phyloP scores from a whole-genome alignment of 805 yeast species.

The Sugiyamaella boreocaroliniensis region DNA sequence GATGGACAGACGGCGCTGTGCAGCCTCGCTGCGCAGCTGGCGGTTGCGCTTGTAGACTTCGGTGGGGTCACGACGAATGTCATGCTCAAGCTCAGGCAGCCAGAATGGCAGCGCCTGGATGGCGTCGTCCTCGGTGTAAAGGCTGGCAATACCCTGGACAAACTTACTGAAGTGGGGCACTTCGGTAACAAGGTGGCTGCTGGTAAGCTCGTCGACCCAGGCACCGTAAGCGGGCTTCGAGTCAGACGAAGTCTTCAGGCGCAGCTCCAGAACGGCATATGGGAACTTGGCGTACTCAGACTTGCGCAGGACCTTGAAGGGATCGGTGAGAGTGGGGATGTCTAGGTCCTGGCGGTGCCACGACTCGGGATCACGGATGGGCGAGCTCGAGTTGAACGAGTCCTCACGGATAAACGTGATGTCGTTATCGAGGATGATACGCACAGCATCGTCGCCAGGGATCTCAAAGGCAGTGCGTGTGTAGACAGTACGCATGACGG shows the following conservation, averaged over 20 bases:
- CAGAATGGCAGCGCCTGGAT: slow-evolving; percentile 89
- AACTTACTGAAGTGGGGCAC: slow-evolving; percentile 91
- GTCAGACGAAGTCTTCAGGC: slow-evolving; percentile 42
- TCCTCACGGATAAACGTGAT: slow-evolving; percentile 86
- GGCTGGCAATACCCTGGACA: slow-evolving; percentile 84
- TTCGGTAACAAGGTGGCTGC: slow-evolving; percentile 80
- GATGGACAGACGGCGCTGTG: slow-evolving; percentile 2
- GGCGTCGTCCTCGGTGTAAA: slow-evolving; percentile 84
- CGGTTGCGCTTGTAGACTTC: slow-evolving; percentile 67
- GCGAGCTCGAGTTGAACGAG: slow-evolving; percentile 72
- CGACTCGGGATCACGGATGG: slow-evolving; percentile 77
- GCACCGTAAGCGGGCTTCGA: slow-evolving; percentile 32
- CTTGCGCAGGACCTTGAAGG: slow-evolving; percentile 66
- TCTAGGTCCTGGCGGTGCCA: slow-evolving; percentile 96
- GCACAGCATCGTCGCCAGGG: slow-evolving; percentile 91
- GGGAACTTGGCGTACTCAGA: slow-evolving; percentile 86
- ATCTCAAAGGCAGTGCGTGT: slow-evolving; percentile 95
- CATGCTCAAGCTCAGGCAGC: slow-evolving; percentile 81
- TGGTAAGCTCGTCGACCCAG: slow-evolving; percentile 85
- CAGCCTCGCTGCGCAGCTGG: slow-evolving; percentile 19
- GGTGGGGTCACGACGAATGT: slow-evolving; percentile 70
- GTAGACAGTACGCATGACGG: slow-evolving; percentile 78
- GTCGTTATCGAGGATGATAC: slow-evolving; percentile 87
- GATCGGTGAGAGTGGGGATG: slow-evolving; percentile 56
- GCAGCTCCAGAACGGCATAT: slow-evolving; percentile 70